Conservation (phyloP, 441 rosid species). For the Eruca vesicaria region DNA sequence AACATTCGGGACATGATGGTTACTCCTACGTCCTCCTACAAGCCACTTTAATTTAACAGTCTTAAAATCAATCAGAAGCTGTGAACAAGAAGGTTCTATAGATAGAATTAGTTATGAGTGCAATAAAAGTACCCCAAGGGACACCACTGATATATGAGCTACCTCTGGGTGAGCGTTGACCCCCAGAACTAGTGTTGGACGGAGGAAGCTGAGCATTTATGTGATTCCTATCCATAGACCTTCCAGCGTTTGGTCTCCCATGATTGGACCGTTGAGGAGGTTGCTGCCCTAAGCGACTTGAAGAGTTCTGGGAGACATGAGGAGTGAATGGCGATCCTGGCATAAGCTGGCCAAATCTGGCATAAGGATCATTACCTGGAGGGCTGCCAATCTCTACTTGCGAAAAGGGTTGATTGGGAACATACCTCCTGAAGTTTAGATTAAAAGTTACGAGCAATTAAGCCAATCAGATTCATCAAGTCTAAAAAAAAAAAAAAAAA, state of each 20-base stretch:
- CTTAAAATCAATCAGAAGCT: constrained; percentile 6
- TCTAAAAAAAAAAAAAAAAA: neutral
- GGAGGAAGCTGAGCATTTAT: constrained; percentile 67
- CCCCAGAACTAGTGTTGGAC: constrained; percentile 60
- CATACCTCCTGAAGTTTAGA: constrained; percentile 57
- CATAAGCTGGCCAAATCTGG: constrained; percentile 60
- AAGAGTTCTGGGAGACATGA: constrained; percentile 72
- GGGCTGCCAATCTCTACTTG: constrained; percentile 73
- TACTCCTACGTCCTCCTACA: constrained; percentile 78
- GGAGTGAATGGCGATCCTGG: constrained; percentile 39
- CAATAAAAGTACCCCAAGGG: constrained; percentile 72
- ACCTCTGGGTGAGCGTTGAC: constrained; percentile 80
- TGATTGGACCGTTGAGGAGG: constrained; percentile 47
- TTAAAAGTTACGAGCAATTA: constrained; percentile 8
- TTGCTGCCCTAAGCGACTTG: constrained; percentile 94
- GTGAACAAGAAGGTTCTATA: neutral
- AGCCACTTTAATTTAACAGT: neutral
- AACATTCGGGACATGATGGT: constrained; percentile 64
- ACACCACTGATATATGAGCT: constrained; percentile 64
- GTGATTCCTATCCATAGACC: constrained; percentile 77
- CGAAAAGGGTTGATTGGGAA: constrained; percentile 57
- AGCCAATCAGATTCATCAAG: neutral
- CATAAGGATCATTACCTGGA: constrained; percentile 64
- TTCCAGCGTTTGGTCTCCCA: constrained; percentile 55
- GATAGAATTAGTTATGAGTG: neutral